Base-by-base conservation (phyloP, 306 rosid species). In the Casuarina glauca region DNA sequence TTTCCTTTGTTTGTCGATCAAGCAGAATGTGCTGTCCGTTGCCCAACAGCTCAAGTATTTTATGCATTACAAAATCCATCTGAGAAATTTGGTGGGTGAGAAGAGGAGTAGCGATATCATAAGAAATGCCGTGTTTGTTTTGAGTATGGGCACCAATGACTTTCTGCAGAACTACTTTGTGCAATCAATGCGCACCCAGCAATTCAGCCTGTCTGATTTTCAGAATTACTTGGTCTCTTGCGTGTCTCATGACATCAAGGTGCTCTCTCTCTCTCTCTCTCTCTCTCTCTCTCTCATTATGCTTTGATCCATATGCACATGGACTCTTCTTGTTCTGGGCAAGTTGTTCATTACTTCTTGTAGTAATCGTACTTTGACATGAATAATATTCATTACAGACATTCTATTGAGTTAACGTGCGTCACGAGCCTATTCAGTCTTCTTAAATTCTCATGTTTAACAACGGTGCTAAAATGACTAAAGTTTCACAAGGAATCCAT, bases 131-230 rank as follows among this genome's bases (percentile, higher is more conserved):
- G 51, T 90, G 49, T 84, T 79, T 41, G 2, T 92, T 0, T 15
- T 90, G 4, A 92, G 97, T 48, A 87, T 90, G 91, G 96, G 93
- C 26, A 86, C 96, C 57, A 92, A 92, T 68, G 97, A 92, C 79
- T 90, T 92, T 72, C 82, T 92, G 20, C 91, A 90, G 51, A 87
- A 92, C 78, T 92, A 87, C 84, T 92, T 70, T 89, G 55, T 92
- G 83, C 92, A 88, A 69, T 87, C 91, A 1, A 57, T 76, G 26
- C 90, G 96, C 36, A 84, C 89, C 4, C 82, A 83, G 73, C 91
- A 92, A 67, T 92, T 79, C 87, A 88, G 73, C 52, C 51, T 87
- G 58, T 79, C 54, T 38, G 38, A 76, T 71, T 92, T 68, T 61
- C 86, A 88, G 81, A 64, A 86, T 44, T 92, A 73, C 86, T 84